A percentile compares a stretch with the other conserved stretches of the same genome.
phyloP scores from a whole-genome alignment of 129 eudicot genomes.

The Lactuca saligna region DNA sequence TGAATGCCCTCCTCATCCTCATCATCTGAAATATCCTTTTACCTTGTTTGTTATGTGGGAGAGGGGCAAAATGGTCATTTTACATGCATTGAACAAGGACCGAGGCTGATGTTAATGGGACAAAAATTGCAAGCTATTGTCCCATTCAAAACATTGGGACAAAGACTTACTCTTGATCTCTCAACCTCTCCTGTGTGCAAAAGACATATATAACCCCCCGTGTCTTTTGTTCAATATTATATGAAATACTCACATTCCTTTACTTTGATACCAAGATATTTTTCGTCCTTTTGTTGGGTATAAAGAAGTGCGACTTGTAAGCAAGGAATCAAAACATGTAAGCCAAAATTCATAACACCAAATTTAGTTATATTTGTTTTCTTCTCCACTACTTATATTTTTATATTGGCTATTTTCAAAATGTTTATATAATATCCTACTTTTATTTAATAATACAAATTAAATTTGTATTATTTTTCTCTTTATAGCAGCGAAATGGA shows the following conservation, averaged over 20 bases:
- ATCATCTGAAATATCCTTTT: too few relatives aligned
- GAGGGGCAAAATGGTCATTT: too few relatives aligned
- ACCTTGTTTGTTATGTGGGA: too few relatives aligned
- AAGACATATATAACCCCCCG: neutral
- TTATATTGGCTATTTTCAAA: neutral
- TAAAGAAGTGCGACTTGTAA: slow-evolving; percentile 64
- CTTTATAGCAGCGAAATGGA: slow-evolving; percentile 52
- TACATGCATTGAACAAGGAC: too few relatives aligned
- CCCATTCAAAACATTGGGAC: too few relatives aligned
- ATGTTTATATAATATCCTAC: too few relatives aligned
- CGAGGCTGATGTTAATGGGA: too few relatives aligned
- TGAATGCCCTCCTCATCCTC: too few relatives aligned
- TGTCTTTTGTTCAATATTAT: neutral
- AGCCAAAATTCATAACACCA: slow-evolving; percentile 12
- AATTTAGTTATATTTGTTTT: neutral
- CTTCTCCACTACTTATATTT: neutral
- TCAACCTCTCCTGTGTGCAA: too few relatives aligned
- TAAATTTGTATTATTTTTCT: neutral
- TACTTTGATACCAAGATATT: slow-evolving; percentile 42
- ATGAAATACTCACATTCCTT: slow-evolving; percentile 29
- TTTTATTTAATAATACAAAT: too few relatives aligned
- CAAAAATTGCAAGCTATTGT: too few relatives aligned
- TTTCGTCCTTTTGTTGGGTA: slow-evolving; percentile 82
- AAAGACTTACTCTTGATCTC: too few relatives aligned
- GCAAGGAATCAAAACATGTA: slow-evolving; percentile 68